These are phyloP conservation scores for Phialemoniopsis sp. DNA, from an alignment of 2,329 filamentous ascomycete genomes.

Conservation along the genomic window DNA sequence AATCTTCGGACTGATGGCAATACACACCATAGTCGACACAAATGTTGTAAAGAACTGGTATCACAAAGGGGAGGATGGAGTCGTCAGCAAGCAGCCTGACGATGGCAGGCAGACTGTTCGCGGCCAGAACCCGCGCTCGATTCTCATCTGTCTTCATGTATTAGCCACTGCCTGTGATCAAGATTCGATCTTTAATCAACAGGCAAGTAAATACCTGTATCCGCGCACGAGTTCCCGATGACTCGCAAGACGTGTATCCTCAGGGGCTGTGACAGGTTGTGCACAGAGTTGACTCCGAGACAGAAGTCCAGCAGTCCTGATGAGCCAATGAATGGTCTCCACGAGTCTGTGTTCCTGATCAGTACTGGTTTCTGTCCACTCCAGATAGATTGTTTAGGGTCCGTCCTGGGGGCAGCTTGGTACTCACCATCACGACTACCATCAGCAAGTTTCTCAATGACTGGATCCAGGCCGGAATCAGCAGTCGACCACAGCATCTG, in stretches of 20 bases:
- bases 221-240: slow-evolving; percentile 59
- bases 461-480: slow-evolving; percentile 34
- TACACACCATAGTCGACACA: slow-evolving; percentile 58
- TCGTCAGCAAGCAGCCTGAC: slow-evolving; percentile 43
- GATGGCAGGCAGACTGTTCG: slow-evolving; percentile 41
- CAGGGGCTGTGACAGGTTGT: slow-evolving; percentile 34
- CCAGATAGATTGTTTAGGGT: too few species aligned
- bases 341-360: slow-evolving; percentile 40
- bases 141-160: slow-evolving; percentile 46
- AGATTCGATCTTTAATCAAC: too few species aligned
- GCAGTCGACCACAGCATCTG: slow-evolving; percentile 34
- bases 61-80: slow-evolving; percentile 42
- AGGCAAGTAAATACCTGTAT: slow-evolving; percentile 51
- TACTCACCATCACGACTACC: slow-evolving; percentile 50
- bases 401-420: too few species aligned
- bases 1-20: too few species aligned
- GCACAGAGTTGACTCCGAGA: slow-evolving; percentile 36
- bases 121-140: slow-evolving; percentile 47
- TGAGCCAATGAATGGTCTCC: slow-evolving; percentile 52
- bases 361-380: too few species aligned
- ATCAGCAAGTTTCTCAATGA: slow-evolving; percentile 50
- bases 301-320: slow-evolving; percentile 56
- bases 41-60: slow-evolving; percentile 60
- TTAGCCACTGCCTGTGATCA: too few species aligned
- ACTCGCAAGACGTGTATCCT: slow-evolving; percentile 52